A percentile compares a stretch with the other conserved stretches of the same genome.
Evolutionary conservation across 352 stramenopile genomes (phyloP).

Genomic region (Pythium pyrilobum): DNA sequence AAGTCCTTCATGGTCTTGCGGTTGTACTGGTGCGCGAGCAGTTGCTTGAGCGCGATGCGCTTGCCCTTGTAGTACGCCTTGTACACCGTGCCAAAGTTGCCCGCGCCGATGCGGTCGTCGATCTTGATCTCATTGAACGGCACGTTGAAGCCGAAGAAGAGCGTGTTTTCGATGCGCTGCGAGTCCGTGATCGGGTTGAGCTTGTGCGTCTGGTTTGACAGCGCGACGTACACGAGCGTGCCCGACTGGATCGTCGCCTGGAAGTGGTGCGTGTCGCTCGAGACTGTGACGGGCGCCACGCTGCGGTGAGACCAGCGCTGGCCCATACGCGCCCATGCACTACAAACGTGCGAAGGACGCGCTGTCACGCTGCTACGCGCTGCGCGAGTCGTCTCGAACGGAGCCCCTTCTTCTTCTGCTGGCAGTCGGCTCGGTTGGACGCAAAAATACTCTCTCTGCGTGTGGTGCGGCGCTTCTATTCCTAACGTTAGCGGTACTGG

Average conservation of each 20-base stretch:
- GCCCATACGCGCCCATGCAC: constrained; percentile 23
- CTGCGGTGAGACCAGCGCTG: constrained; percentile 34
- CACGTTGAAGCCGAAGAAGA: constrained; percentile 70
- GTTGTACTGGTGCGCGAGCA: constrained; percentile 49
- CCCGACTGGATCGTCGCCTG: constrained; percentile 56
- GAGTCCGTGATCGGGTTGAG: constrained; percentile 55
- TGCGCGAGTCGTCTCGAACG: neutral
- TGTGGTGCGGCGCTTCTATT: too few species aligned
- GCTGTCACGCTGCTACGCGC: neutral
- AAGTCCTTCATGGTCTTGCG: constrained; percentile 65
- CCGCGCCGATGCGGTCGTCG: constrained; percentile 57
- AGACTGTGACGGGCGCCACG: constrained; percentile 46
- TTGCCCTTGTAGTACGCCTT: constrained; percentile 74
- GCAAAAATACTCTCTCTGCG: constrained; percentile 8
- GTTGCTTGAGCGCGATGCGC: constrained; percentile 60
- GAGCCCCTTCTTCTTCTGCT: neutral
- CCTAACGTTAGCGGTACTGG: too few species aligned
- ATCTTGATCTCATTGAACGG: constrained; percentile 62
- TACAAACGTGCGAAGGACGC: neutral
- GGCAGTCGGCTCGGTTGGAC: too few species aligned
- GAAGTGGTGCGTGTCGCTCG: constrained; percentile 56
- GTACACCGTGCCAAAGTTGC: constrained; percentile 79
- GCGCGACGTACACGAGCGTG: constrained; percentile 64
- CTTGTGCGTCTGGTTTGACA: constrained; percentile 62
- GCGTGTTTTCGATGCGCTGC: constrained; percentile 38